Evolutionary conservation across 1,139 yeast genomes (phyloP), one percentile per base, ranked within the genome.

Genomic region (Sugiyamaella novakii): DNA sequence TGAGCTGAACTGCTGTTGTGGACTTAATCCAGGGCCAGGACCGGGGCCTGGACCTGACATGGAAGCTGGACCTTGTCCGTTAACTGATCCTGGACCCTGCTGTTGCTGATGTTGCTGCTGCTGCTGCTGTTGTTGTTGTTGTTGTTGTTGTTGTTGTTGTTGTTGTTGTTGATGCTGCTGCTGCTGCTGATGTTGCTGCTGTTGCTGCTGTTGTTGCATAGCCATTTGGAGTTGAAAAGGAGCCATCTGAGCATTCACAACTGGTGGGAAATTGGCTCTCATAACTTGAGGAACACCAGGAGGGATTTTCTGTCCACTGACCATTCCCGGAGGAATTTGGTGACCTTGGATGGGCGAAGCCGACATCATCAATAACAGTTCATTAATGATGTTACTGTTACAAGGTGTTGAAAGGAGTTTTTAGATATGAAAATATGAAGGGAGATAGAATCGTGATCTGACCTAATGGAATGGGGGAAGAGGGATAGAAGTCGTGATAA

Each of bases 331-430:
- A 19, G 60, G 55, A 35, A 50, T 40, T 49, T 54, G 60, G 37
- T 57, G 59, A 28, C 56, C 55, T 47, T 56, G 60, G 33, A 57
- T 49, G 17, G 60, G 60, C 46, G 60, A 57, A 15, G 59, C 60
- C 11, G 60, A 57, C 60, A 57, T 57, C 50, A 41, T 41, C 45
- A 41, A 41, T 22, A 41, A 22, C 31, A 31, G 45, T 41, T 33
- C 45, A 41, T 41, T 21, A 38, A 38, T n/a, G n/a, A n/a, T n/a
- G n/a, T n/a, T n/a, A n/a, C n/a, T n/a, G n/a, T n/a, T n/a, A n/a
- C n/a, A n/a, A n/a, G n/a, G n/a, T n/a, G n/a, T n/a, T n/a, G n/a
- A n/a, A n/a, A n/a, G n/a, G n/a, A n/a, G n/a, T n/a, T n/a, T n/a
- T n/a, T n/a, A n/a, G n/a, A n/a, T n/a, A n/a, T n/a, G n/a, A n/a